Conservation (phyloP, 139 green algal genomes). For the Chlamydomonas schloesseri region DNA sequence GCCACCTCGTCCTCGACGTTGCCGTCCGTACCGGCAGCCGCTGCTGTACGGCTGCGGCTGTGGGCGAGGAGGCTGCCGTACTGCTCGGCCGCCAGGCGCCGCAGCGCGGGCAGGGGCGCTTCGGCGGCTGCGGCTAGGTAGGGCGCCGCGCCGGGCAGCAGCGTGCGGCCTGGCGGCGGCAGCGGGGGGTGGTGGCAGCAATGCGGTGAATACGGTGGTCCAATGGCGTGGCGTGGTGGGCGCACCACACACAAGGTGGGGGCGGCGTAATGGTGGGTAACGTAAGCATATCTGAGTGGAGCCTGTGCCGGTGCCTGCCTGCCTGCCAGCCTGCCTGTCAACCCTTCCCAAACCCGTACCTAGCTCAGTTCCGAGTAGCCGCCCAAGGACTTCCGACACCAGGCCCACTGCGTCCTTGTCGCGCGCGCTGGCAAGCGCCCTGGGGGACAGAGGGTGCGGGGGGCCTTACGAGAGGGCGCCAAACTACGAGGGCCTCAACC, state of each 20-base stretch:
- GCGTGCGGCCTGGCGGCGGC: background rate
- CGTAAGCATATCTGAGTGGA: too few relatives aligned
- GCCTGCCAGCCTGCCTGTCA: too few relatives aligned
- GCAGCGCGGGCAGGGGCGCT: background rate
- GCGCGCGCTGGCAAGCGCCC: background rate
- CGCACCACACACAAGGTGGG: too few relatives aligned
- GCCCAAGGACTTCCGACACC: background rate
- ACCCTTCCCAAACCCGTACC: background rate
- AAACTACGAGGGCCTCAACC: background rate
- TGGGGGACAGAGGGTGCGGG: background rate
- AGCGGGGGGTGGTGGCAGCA: too few relatives aligned
- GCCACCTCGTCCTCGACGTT: background rate
- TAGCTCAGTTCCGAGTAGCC: background rate
- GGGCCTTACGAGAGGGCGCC: background rate
- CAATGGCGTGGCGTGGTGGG: background rate
- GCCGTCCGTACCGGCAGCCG: background rate
- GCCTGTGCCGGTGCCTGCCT: too few relatives aligned
- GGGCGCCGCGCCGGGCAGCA: background rate
- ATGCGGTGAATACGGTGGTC: background rate
- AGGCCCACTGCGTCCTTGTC: background rate
- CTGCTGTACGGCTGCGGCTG: background rate
- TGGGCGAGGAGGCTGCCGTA: slow-evolving; percentile 22
- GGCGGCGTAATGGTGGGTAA: too few relatives aligned
- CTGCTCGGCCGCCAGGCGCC: slow-evolving; percentile 19
- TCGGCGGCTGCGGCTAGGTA: slow-evolving; percentile 19